phyloP scores from a whole-genome alignment of 352 stramenopile species.

The Phytopythium ostracodes region DNA sequence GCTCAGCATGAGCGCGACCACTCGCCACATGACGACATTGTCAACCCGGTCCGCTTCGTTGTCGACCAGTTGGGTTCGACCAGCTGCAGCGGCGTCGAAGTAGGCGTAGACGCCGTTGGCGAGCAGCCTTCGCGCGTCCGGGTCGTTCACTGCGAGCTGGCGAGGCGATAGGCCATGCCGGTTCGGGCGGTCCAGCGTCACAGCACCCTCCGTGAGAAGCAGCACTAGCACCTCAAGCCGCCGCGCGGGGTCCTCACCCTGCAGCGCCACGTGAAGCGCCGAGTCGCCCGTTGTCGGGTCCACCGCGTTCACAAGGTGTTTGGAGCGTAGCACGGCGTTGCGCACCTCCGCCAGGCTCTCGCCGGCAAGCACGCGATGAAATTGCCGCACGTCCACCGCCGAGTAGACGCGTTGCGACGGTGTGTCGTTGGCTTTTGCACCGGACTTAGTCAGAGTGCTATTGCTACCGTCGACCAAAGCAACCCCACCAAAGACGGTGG shows the following conservation, averaged over 20 bases:
- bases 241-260: conserved; percentile 43
- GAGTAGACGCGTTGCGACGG: conserved; percentile 13
- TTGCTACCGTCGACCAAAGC: conserved; percentile 6
- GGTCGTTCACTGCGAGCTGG: conserved; percentile 33
- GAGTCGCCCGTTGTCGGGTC: conserved; percentile 53
- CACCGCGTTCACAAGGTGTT: conserved; percentile 52
- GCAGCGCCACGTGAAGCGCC: conserved; percentile 45
- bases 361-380: conserved; percentile 38
- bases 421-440: not conserved
- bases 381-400: conserved; percentile 29
- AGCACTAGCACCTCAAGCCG: conserved; percentile 41
- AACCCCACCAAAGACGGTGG: conserved; percentile 46
- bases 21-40: conserved; percentile 39
- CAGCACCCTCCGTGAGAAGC: conserved; percentile 55
- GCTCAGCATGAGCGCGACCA: conserved; percentile 46
- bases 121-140: conserved; percentile 24
- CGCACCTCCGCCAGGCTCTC: conserved; percentile 55
- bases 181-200: conserved; percentile 37
- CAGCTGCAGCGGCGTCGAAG: conserved; percentile 14
- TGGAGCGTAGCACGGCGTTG: conserved; percentile 37
- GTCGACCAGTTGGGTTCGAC: not conserved
- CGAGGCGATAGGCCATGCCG: conserved; percentile 45
- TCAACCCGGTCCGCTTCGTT: not conserved
- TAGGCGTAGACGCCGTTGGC: conserved; percentile 49
- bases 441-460: not conserved